Conservation (phyloP, 1,139 yeast species). For the Diutina scorzettiae region DNA sequence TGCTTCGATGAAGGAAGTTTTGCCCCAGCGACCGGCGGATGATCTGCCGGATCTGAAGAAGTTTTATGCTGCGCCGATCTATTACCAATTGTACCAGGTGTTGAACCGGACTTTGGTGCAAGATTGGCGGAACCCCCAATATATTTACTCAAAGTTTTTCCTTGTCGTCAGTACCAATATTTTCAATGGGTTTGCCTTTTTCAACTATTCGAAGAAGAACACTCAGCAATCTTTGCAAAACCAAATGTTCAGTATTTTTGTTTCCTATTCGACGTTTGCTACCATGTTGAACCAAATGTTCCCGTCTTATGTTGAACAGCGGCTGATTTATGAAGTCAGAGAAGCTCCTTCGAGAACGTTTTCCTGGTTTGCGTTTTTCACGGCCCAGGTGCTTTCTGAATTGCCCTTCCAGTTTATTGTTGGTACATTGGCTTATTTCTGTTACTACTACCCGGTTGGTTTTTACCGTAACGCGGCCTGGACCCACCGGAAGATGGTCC, state of each 20-base stretch:
- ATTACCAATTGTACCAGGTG: conserved; percentile 40
- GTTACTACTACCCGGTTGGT: conserved; percentile 33
- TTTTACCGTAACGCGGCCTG: conserved; percentile 22
- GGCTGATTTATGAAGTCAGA: conserved; percentile 79
- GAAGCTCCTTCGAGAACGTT: conserved; percentile 65
- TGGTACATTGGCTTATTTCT: conserved; percentile 25
- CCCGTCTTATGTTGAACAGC: conserved; percentile 24
- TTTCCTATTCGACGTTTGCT: conserved; percentile 34
- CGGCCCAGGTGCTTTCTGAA: conserved; percentile 25
- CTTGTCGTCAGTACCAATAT: conserved; percentile 39
- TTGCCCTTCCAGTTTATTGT: conserved; percentile 22
- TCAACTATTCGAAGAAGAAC: conserved; percentile 48
- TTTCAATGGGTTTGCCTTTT: conserved; percentile 69
- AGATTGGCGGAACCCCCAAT: conserved; percentile 67
- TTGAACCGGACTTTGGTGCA: conserved; percentile 46
- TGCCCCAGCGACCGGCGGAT: conserved; percentile 16
- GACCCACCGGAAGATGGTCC: conserved; percentile 4
- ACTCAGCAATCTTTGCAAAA: conserved; percentile 50
- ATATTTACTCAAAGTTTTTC: conserved; percentile 54
- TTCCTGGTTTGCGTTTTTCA: conserved; percentile 34
- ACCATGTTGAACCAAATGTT: conserved; percentile 23
- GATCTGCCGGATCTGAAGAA: conserved; percentile 19
- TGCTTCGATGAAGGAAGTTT: not conserved
- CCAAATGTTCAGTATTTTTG: conserved; percentile 57
- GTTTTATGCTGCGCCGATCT: conserved; percentile 34